Percentiles rank a stretch among this genome's conserved stretches.
Evolutionary conservation across 257 asterid species (phyloP).

Genomic region (Haberlea rhodopensis): DNA sequence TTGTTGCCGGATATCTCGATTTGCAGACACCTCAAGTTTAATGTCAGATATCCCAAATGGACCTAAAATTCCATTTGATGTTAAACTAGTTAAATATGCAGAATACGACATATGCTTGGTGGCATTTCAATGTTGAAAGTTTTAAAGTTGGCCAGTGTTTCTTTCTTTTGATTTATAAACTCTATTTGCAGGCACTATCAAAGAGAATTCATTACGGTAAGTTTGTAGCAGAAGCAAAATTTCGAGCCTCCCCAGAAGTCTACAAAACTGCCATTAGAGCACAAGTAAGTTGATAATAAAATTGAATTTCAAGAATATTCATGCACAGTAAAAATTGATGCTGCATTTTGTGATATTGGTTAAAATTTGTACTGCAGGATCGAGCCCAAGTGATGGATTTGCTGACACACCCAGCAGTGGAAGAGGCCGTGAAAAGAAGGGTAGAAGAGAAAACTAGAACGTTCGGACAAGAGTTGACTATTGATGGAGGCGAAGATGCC

Average conservation of each 20-base stretch:
- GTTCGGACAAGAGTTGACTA: slow-evolving; percentile 66
- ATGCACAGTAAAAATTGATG: no score
- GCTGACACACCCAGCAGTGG: slow-evolving; percentile 74
- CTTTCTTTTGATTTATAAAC: background rate
- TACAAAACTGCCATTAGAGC: slow-evolving; percentile 13
- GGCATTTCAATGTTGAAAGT: no score
- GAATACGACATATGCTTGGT: no score
- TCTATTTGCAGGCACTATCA: background rate
- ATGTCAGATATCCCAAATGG: no score
- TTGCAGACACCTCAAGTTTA: no score
- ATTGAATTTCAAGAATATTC: background rate
- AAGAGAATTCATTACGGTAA: background rate
- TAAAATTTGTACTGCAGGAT: slow-evolving; percentile 49
- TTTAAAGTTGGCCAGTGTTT: no score
- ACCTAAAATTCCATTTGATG: no score
- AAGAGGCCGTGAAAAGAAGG: slow-evolving; percentile 57
- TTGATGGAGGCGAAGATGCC: slow-evolving; percentile 29
- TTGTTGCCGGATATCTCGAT: background rate
- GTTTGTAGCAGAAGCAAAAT: background rate
- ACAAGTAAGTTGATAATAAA: slow-evolving; percentile 42
- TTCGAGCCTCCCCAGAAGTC: background rate
- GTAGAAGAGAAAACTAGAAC: slow-evolving; percentile 79
- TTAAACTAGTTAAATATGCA: no score
- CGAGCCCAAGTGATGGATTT: slow-evolving; percentile 49
- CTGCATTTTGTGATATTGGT: background rate